Base-by-base conservation (phyloP, 257 asterid species). In the Fraxinus americana region DNA sequence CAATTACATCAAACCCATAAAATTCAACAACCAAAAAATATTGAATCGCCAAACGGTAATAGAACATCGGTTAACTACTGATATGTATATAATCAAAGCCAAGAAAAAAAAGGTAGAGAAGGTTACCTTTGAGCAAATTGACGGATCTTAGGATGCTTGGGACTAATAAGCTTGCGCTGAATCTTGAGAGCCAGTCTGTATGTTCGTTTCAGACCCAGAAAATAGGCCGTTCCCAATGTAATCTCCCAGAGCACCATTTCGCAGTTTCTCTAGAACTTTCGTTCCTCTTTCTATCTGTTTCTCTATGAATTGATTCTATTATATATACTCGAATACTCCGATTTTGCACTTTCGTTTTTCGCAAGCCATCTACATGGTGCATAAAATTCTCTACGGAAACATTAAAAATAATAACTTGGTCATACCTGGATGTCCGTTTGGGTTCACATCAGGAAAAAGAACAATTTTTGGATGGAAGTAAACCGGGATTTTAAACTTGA, bases 161-260 rank as follows among this genome's bases (percentile, higher is more conserved):
- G 90, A 84, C 77, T 81, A 73, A 94, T 88, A 52, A 94, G 85
- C 89, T 80, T 88, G 74, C 98, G 88, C 85, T 94, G 97, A 86
- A 90, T 86, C 88, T 66, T 91, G 76, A 94, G 87, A 70, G 91
- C 94, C 78, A 92, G 91, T 48, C 67, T 86, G 85, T 91, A 94
- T 17, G 97, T 94, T 82, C 97, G 87, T 79, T 79, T 89, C 61
- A 94, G 85, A 76, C 98, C 98, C 85, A 94, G 76, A 82, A 94
- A 94, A 83, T 94, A 94, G 70, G 98, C 98, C 39, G 98, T 90
- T 7, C 82, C 97, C 82, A 94, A 82, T 79, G 98, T 88, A 82
- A 94, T 85, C 88, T 94, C 98, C 98, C 98, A 94, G 32, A 94
- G 80, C 85, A 94, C 98, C 98, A 94, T 94, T 78, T 69, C 81